Evolutionary conservation across 2,329 filamentous ascomycete genomes (phyloP), one percentile per base, ranked within the genome.

Genomic region (Exophiala sp.): DNA sequence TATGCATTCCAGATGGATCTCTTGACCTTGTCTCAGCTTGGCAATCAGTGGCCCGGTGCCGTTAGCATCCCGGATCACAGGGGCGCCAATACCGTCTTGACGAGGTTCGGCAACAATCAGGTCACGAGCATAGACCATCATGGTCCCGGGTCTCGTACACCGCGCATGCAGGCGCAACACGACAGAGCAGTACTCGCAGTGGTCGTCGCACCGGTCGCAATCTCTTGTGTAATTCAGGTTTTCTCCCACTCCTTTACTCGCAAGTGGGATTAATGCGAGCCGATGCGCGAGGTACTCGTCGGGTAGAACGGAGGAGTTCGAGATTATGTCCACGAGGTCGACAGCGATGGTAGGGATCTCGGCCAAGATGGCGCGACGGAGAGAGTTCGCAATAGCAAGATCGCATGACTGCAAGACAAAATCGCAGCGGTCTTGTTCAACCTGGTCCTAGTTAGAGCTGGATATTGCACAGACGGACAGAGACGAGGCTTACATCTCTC

Each of bases 221-320:
- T 97, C 91, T 64, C 91, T 86, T 42, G 86, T 85, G 72, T 95
- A 95, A 57, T 86, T 77, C 56, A 97, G 79, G 43, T 82, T 77
- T 62, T 85, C 78, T 59, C 90, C 86, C 61, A 91, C 83, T 64
- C 87, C 86, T 64, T 87, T 86, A 50, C 88, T 87, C 66, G 85
- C 83, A 41, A 98, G 80, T 1, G 93, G 93, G 50, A 97, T 82
- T 40, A 97, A 81, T 24, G 93, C 91, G 11, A 98, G 79, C 39
- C 91, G 85, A 70, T 97, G 91, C 42, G 88, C 85, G 60, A 98
- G 83, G 69, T 97, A 95, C 70, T 98, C 91, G 70, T 98, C 91
- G 54, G 91, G 87, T 11, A 97, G 81, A 3, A 96, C 90, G n/a
- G 90, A 94, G 50, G 86, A 95, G 75, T 98, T 98, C 63, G 79